These are phyloP conservation scores for Boeremia lycopersici DNA, from an alignment of 2,329 filamentous ascomycete species.

Conservation along the genomic window DNA sequence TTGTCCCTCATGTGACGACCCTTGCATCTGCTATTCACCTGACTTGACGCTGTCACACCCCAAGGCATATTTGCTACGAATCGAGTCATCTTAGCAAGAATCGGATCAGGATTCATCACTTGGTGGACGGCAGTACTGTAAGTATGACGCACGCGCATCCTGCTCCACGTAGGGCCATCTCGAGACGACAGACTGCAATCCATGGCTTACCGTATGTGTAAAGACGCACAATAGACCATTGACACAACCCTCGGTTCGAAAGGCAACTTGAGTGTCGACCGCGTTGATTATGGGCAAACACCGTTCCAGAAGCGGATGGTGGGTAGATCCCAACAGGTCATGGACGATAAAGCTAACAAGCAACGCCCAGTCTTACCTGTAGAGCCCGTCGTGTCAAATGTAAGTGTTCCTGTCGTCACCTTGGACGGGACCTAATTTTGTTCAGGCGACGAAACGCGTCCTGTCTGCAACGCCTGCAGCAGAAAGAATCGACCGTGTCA, in stretches of 20 bases:
- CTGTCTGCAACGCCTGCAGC: slow-evolving; percentile 38
- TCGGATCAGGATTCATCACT: not conserved
- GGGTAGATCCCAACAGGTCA: slow-evolving; percentile 12
- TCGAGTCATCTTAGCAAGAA: not conserved
- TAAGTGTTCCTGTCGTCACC: slow-evolving; percentile 8
- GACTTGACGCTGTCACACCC: not conserved
- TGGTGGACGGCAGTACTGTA: not conserved
- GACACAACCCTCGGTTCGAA: slow-evolving; percentile 17
- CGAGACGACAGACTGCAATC: slow-evolving; percentile 2
- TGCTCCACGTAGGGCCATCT: not conserved
- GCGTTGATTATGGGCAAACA: slow-evolving; percentile 33
- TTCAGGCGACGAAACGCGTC: slow-evolving; percentile 37
- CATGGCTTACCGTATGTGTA: not conserved
- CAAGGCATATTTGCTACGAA: not conserved
- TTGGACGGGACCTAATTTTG: not conserved
- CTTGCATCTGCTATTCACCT: not conserved
- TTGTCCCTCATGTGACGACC: not conserved
- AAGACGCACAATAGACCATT: not conserved
- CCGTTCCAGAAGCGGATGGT: slow-evolving; percentile 43
- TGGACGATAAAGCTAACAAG: slow-evolving; percentile 2
- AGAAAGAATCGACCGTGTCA: slow-evolving; percentile 41
- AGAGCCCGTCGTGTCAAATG: slow-evolving; percentile 42
- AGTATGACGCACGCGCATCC: slow-evolving; percentile 5
- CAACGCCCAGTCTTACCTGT: slow-evolving; percentile 33
- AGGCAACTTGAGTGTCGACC: not conserved